A percentile compares a stretch with the other conserved stretches of the same genome.
These are phyloP conservation scores for Xerocomellus intermedius DNA, from an alignment of 768 basidiomycete species.

Conservation along the genomic window DNA sequence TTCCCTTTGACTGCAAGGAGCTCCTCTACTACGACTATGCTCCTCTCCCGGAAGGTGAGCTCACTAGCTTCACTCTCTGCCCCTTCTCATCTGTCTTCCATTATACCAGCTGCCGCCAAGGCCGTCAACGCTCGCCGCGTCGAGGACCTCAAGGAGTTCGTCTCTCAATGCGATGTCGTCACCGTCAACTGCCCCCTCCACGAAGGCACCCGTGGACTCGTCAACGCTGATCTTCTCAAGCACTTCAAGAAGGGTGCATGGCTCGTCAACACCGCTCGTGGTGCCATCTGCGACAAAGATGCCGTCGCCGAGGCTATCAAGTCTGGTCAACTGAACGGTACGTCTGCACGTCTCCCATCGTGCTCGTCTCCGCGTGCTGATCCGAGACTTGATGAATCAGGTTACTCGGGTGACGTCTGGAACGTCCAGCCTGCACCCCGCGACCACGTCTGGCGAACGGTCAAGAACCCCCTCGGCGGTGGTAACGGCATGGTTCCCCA, in stretches of 20 bases:
- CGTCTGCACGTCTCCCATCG: neutral
- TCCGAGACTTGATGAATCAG: neutral
- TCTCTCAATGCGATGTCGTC: slow-evolving; percentile 66
- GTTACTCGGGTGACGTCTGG: slow-evolving; percentile 68
- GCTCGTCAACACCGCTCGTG: slow-evolving; percentile 92
- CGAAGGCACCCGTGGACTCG: slow-evolving; percentile 76
- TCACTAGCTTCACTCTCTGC: neutral
- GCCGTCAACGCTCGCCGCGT: slow-evolving; percentile 72
- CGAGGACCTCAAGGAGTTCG: slow-evolving; percentile 68
- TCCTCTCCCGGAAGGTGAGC: slow-evolving; percentile 59
- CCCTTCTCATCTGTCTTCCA: neutral
- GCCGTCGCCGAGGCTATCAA: slow-evolving; percentile 74
- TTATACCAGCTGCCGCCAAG: slow-evolving; percentile 52
- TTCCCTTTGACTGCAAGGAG: slow-evolving; percentile 87
- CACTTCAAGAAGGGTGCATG: slow-evolving; percentile 92
- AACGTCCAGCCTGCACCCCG: slow-evolving; percentile 83
- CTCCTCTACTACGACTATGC: slow-evolving; percentile 88
- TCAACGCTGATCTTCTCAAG: slow-evolving; percentile 78
- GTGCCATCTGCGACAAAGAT: slow-evolving; percentile 85
- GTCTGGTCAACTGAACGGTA: slow-evolving; percentile 70
- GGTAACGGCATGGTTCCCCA: slow-evolving; percentile 92
- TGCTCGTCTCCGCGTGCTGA: neutral
- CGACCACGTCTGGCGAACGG: slow-evolving; percentile 83
- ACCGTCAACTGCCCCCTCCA: slow-evolving; percentile 90
- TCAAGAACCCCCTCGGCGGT: slow-evolving; percentile 76